Evolutionary conservation across 306 rosid genomes (phyloP).

Genomic region (Cicer bijugum): DNA sequence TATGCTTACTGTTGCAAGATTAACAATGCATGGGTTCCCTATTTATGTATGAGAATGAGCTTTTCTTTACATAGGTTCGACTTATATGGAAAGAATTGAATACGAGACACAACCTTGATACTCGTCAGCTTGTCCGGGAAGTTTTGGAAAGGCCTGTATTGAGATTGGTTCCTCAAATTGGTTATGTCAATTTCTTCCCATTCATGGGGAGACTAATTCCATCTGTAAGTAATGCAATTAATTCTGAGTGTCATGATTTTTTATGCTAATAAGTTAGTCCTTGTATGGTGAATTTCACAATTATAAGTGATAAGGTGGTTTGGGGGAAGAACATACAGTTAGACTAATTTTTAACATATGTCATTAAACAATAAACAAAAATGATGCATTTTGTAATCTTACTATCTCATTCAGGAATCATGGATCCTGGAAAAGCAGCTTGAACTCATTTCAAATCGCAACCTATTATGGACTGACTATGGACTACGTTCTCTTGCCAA

Average conservation of each 20-base stretch:
- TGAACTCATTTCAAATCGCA: slow-evolving; percentile 73
- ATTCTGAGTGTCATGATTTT: slow-evolving; percentile 9
- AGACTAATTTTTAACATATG: background rate
- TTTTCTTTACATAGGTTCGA: slow-evolving; percentile 63
- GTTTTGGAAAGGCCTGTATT: slow-evolving; percentile 65
- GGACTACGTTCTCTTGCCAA: slow-evolving; percentile 93
- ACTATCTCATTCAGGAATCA: slow-evolving; percentile 61
- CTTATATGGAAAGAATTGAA: slow-evolving; percentile 69
- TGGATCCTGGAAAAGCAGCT: slow-evolving; percentile 92
- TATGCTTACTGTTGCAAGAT: slow-evolving; percentile 13
- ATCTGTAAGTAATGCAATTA: slow-evolving; percentile 59
- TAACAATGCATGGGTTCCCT: slow-evolving; percentile 14
- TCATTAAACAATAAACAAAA: background rate
- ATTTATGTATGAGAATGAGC: slow-evolving; percentile 24
- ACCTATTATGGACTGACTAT: slow-evolving; percentile 79
- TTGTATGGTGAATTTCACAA: slow-evolving; percentile 21
- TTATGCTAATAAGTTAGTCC: background rate
- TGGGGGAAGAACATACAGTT: too few relatives aligned
- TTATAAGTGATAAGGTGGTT: background rate
- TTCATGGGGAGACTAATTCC: slow-evolving; percentile 85
- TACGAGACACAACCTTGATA: slow-evolving; percentile 48
- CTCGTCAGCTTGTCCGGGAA: slow-evolving; percentile 72
- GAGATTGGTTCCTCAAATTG: slow-evolving; percentile 85
- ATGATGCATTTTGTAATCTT: slow-evolving; percentile 3
- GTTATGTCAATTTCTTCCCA: slow-evolving; percentile 84